Evolutionary conservation across 139 green algal species (phyloP), one percentile per base, ranked within the genome.

Genomic region (Chlamydomonas incerta): DNA sequence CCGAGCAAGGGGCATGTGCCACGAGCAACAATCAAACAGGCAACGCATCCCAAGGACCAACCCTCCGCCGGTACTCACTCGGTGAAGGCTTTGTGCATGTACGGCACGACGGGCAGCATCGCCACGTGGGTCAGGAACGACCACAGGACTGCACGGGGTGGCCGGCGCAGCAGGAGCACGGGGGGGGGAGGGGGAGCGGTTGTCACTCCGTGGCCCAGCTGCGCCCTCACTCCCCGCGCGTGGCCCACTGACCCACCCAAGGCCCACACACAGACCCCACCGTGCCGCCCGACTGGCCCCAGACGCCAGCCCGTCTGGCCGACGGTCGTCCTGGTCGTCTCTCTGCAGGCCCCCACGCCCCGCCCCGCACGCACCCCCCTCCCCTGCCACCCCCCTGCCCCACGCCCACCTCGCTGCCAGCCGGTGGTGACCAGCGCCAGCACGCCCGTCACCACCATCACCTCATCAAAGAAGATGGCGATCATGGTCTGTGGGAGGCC

Each of bases 1-100:
- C n/a, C n/a, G n/a, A n/a, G n/a, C n/a, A n/a, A n/a, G n/a, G n/a
- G n/a, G n/a, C n/a, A n/a, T n/a, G n/a, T n/a, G n/a, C n/a, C n/a
- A n/a, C n/a, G n/a, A n/a, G n/a, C n/a, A n/a, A n/a, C n/a, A n/a
- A n/a, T n/a, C n/a, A n/a, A n/a, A n/a, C n/a, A n/a, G n/a, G n/a
- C n/a, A n/a, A n/a, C n/a, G n/a, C n/a, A n/a, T n/a, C n/a, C n/a
- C n/a, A n/a, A n/a, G n/a, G n/a, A n/a, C n/a, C n/a, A n/a, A n/a
- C n/a, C 41, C 8, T 50, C 41, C 41, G 41, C 55, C 34, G 3
- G 24, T 6, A 87, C 89, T 89, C 50, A 92, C 89, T 92, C 87
- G 20, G 77, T 89, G 31, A 92, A 88, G n/a, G 77, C 89, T 47
- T 89, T 86, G 70, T 90, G 74, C 31, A 92, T 80, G 77, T 88